Percentiles rank a stretch among this genome's conserved stretches.
These are phyloP conservation scores for Pythium chondricola DNA, from an alignment of 352 stramenopile genomes.

Conservation along the genomic window DNA sequence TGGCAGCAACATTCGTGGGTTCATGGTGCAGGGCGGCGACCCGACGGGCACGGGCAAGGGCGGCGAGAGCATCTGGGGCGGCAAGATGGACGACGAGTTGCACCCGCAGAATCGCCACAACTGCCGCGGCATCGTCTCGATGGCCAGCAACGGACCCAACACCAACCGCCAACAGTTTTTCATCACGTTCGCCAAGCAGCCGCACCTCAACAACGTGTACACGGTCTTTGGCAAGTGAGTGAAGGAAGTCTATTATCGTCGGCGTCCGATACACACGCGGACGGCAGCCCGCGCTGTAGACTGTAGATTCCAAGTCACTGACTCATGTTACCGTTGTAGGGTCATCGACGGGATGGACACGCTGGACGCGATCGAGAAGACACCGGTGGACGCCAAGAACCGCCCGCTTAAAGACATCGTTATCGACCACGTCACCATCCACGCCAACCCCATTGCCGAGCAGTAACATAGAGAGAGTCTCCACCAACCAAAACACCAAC, in stretches of 20 bases:
- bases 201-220: constrained; percentile 98
- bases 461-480: constrained; percentile 10
- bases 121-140: constrained; percentile 86
- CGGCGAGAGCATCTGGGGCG: constrained; percentile 88
- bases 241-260: background rate
- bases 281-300: too few relatives aligned
- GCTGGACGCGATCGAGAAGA: constrained; percentile 96
- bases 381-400: constrained; percentile 89
- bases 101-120: constrained; percentile 88
- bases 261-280: background rate
- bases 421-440: constrained; percentile 87
- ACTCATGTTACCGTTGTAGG: constrained; percentile 20
- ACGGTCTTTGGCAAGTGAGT: constrained; percentile 94
- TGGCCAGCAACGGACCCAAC: constrained; percentile 90
- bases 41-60: constrained; percentile 89
- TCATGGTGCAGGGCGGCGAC: constrained; percentile 88
- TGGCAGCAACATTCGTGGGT: constrained; percentile 85
- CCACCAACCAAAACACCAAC: background rate
- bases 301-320: too few relatives aligned
- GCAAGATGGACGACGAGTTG: constrained; percentile 89
- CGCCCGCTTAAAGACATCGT: constrained; percentile 85
- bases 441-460: constrained; percentile 90
- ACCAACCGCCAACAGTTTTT: constrained; percentile 97
- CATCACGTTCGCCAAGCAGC: constrained; percentile 95
- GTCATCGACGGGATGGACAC: constrained; percentile 95